Conservation (phyloP, 768 basidiomycete species). For the Polyporus arcularius region DNA sequence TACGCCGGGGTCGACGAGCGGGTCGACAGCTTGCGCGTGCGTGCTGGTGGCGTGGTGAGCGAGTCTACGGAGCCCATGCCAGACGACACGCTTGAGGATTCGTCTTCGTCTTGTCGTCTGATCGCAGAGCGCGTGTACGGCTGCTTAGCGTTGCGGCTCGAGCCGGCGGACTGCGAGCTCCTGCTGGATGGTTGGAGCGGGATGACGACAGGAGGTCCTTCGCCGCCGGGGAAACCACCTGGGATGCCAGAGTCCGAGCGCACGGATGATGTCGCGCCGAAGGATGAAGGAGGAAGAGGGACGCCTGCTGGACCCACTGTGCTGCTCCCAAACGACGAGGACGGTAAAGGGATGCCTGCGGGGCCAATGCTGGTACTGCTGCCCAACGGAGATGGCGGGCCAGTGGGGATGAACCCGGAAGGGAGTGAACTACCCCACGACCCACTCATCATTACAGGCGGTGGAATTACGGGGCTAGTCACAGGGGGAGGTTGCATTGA, state of each 20-base stretch:
- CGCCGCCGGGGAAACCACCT: constrained; percentile 18
- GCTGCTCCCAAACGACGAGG: constrained; percentile 21
- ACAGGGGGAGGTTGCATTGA: constrained; percentile 3
- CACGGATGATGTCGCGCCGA: constrained; percentile 18
- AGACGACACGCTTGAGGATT: constrained; percentile 30
- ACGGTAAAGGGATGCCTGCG: constrained; percentile 7
- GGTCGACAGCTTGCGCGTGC: constrained; percentile 14
- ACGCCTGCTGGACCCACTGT: constrained; percentile 24
- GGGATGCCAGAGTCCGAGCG: constrained; percentile 19
- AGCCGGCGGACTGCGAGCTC: constrained; percentile 9
- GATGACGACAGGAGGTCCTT: constrained; percentile 10
- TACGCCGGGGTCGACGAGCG: constrained; percentile 21
- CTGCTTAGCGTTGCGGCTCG: constrained; percentile 4
- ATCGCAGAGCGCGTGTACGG: constrained; percentile 8
- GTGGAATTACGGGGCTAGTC: constrained; percentile 13
- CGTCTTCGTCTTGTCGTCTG: constrained; percentile 20
- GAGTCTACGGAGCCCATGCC: constrained; percentile 36
- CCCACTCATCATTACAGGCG: constrained; percentile 5
- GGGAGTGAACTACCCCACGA: constrained; percentile 26
- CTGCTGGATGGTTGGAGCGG: constrained; percentile 11
- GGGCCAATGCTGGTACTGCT: constrained; percentile 14
- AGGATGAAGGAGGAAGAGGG: constrained; percentile 32
- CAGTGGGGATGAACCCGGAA: constrained; percentile 34
- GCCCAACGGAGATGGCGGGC: constrained; percentile 9
- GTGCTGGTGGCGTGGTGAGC: constrained; percentile 35